These are phyloP conservation scores for Anisodus tanguticus DNA, from an alignment of 257 asterid species.

Conservation along the genomic window DNA sequence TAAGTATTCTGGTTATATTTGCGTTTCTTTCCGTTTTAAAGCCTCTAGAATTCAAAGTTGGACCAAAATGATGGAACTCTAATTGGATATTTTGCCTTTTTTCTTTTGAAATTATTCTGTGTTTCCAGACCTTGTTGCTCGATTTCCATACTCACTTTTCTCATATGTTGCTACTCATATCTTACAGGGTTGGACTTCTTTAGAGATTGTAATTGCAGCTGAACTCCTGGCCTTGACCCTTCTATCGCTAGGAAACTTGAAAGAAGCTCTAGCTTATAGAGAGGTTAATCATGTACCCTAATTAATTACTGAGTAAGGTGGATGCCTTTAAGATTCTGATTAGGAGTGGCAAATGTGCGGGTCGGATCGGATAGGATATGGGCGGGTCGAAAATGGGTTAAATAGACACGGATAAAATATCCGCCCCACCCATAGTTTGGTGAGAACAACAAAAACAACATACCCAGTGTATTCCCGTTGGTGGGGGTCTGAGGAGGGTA, in stretches of 20 bases:
- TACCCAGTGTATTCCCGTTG: too few relatives aligned
- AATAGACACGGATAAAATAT: too few relatives aligned
- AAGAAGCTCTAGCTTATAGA: constrained; percentile 81
- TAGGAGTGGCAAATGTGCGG: not conserved
- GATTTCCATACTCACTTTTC: not conserved
- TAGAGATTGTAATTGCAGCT: constrained; percentile 79
- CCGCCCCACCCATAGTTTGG: too few relatives aligned
- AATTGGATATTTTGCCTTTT: not conserved
- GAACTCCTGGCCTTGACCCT: constrained; percentile 84
- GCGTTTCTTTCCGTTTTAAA: not conserved
- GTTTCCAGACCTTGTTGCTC: not conserved
- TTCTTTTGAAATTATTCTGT: too few relatives aligned
- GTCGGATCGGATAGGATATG: too few relatives aligned
- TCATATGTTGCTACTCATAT: constrained; percentile 29
- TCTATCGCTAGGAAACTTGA: constrained; percentile 62
- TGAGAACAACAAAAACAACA: too few relatives aligned
- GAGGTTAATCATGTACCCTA: constrained; percentile 51
- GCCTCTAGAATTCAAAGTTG: not conserved
- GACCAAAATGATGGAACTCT: not conserved
- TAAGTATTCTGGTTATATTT: not conserved
- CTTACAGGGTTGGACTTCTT: constrained; percentile 79
- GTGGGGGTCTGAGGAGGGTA: too few relatives aligned
- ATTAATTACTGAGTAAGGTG: constrained; percentile 36
- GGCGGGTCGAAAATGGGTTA: too few relatives aligned
- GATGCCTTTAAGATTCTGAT: constrained; percentile 32